Evolutionary conservation across 2,329 filamentous ascomycete species (phyloP).

Genomic region (Talaromyces amestolkiae): DNA sequence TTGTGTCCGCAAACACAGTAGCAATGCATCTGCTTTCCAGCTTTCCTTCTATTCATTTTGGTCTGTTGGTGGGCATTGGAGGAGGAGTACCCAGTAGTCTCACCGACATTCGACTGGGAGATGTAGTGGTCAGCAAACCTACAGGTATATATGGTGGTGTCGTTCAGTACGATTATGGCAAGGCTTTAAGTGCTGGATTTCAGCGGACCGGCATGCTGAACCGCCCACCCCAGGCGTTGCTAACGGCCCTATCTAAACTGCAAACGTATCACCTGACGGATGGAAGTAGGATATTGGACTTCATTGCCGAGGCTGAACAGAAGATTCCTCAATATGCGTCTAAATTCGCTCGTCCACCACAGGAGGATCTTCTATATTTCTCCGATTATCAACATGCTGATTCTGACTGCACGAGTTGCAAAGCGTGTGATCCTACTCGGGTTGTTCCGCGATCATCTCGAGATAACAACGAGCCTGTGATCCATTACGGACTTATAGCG

Average conservation of each 20-base stretch:
- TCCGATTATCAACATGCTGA: neutral
- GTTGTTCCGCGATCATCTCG: constrained; percentile 15
- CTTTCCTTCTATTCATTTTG: neutral
- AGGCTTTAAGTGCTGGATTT: neutral
- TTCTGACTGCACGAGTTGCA: neutral
- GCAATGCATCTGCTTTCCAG: neutral
- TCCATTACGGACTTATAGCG: constrained; percentile 30
- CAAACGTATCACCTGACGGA: neutral
- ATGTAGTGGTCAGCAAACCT: neutral
- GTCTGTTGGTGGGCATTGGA: neutral
- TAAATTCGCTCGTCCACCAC: neutral
- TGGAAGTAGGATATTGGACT: neutral
- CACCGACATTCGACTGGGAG: neutral
- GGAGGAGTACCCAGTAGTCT: neutral
- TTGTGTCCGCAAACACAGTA: neutral
- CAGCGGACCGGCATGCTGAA: neutral
- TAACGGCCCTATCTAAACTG: neutral
- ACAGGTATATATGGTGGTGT: neutral
- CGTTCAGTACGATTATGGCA: neutral
- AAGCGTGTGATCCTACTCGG: neutral
- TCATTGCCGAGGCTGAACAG: neutral
- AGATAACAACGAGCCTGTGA: constrained; percentile 5
- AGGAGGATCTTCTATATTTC: neutral
- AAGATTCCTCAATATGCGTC: neutral
- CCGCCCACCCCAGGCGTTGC: neutral